Evolutionary conservation across 768 basidiomycete genomes (phyloP), one percentile per base, ranked within the genome.

Genomic region (Leccinum aurantiacum): DNA sequence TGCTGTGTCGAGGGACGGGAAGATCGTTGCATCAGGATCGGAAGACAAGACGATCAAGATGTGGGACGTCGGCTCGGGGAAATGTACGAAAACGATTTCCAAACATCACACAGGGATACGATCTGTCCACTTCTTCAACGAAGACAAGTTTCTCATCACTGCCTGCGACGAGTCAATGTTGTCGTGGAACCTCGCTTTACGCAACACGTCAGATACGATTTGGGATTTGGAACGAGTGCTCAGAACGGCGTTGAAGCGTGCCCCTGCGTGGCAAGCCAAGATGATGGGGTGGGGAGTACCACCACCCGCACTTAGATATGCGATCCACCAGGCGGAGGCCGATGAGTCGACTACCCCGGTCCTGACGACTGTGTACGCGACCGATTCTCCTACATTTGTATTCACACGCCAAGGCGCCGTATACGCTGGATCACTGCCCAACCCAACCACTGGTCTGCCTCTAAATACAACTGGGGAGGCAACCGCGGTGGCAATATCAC

Each of bases 1-100:
- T 24, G 58, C 59, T 11, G 44, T 72, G 13, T 72, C 71, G 7
- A 27, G n/a, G 14, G 54, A 70, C 56, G 68, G 69, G 22, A 29
- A 3, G n/a, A 48, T 41, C 2, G 1, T 65, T 6, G 71, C 56
- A 8, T 67, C 71, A 1, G 69, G 69, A 22, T 73, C 69, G 2
- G 54, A 65, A 33, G 71, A 72, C 53, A 63, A 63, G 29, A 66
- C 66, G 0, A 31, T 69, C 41, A 69, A 67, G 29, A 51, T 71
- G 29, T 72, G 71, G 71, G 63, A 69, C 15, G 27, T 48, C 11
- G 15, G 4, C 4, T 57, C 66, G 2, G 70, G 71, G 15, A 59
- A 60, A 31, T 68, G 65, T 9, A 56, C 52, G 0, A 48, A 31
- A 3, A 62, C 68, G 1, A 37, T 67, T 11, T 63, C 60, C 41